These are phyloP conservation scores for Niebla homalea DNA, from an alignment of 495 filamentous ascomycete genomes.

Conservation along the genomic window DNA sequence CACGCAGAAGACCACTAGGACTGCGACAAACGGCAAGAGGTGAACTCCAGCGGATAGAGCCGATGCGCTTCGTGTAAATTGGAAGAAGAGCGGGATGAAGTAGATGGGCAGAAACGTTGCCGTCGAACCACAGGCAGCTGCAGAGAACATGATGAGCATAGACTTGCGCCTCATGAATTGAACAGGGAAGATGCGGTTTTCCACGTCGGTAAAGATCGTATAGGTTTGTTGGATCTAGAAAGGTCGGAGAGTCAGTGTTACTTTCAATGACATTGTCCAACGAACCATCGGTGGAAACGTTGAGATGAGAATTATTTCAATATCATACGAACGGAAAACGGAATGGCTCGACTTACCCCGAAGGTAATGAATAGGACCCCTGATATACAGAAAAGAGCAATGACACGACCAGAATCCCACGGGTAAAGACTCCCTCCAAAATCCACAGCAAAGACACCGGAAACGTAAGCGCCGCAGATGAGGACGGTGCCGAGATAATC, in stretches of 20 bases:
- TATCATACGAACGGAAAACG: too few species aligned
- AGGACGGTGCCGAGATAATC: conserved; percentile 22
- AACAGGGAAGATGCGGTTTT: conserved; percentile 37
- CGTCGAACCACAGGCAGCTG: conserved; percentile 17
- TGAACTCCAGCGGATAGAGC: conserved; percentile 3
- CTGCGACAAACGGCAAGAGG: conserved; percentile 4
- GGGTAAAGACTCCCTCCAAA: conserved; percentile 23
- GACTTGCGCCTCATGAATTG: conserved; percentile 29
- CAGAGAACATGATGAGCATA: conserved; percentile 31
- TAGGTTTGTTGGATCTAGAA: conserved; percentile 32
- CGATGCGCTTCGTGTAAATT: conserved; percentile 26
- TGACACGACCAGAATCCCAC: conserved; percentile 19
- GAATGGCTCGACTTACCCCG: conserved; percentile 2
- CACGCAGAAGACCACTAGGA: conserved; percentile 1
- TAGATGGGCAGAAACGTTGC: conserved; percentile 12
- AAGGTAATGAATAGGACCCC: conserved; percentile 17
- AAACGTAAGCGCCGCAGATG: conserved; percentile 15
- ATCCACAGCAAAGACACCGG: conserved; percentile 20
- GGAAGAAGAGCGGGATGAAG: conserved; percentile 38
- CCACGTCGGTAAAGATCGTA: conserved; percentile 31
- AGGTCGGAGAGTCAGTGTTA: too few species aligned
- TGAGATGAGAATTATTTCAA: too few species aligned
- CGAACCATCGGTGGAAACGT: too few species aligned
- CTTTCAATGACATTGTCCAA: too few species aligned
- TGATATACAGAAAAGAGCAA: conserved; percentile 17